These are phyloP conservation scores for Fusarium illudens DNA, from an alignment of 2,329 filamentous ascomycete genomes.

Conservation along the genomic window DNA sequence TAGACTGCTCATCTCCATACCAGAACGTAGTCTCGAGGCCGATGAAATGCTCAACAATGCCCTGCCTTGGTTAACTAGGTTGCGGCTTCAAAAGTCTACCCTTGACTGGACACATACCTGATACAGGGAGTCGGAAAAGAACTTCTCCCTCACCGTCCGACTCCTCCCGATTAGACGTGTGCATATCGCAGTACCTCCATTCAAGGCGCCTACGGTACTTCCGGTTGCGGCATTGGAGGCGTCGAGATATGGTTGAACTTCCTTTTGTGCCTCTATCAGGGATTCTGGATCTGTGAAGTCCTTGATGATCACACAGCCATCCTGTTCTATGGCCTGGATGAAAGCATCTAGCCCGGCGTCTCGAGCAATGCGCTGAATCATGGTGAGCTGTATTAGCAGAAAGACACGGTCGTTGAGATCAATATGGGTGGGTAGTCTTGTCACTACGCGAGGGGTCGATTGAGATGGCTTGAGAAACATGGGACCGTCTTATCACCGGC, in stretches of 20 bases:
- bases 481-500: neutral
- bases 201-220: conserved; percentile 38
- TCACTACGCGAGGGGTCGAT: neutral
- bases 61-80: neutral
- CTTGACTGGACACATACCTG: conserved; percentile 32
- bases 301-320: conserved; percentile 24
- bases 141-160: conserved; percentile 47
- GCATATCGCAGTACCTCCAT: conserved; percentile 48
- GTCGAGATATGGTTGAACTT: conserved; percentile 28
- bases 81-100: neutral
- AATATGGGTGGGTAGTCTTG: neutral
- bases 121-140: conserved; percentile 37
- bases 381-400: neutral
- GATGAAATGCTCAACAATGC: conserved; percentile 45
- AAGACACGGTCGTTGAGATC: neutral
- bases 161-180: conserved; percentile 47
- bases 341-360: conserved; percentile 17
- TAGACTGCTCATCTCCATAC: conserved; percentile 42
- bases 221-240: conserved; percentile 10
- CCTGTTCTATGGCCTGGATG: conserved; percentile 17
- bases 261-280: conserved; percentile 7
- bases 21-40: conserved; percentile 46
- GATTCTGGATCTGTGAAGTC: conserved; percentile 20
- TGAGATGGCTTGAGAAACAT: neutral
- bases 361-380: conserved; percentile 22